Conservation (phyloP, 768 basidiomycete genomes). For the Tylopilus plumbeoviolaceoides region DNA sequence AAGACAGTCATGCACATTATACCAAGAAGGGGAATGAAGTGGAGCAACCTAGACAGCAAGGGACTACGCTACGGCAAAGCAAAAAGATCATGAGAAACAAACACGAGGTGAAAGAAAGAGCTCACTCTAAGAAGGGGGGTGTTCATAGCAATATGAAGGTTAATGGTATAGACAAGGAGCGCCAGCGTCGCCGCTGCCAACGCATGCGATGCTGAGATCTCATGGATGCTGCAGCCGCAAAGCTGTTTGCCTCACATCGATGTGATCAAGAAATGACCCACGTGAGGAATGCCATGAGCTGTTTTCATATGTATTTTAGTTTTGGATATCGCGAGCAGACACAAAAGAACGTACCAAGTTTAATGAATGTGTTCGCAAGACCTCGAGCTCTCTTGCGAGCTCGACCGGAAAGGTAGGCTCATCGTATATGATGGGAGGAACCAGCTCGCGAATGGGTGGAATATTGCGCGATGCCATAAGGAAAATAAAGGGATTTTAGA, state of each 20-base stretch:
- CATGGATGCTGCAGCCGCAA: slow-evolving; percentile 17
- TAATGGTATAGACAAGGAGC: slow-evolving; percentile 29
- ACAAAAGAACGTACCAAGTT: slow-evolving; percentile 14
- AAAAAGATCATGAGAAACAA: background rate
- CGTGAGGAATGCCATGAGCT: slow-evolving; percentile 30
- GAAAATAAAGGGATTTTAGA: background rate
- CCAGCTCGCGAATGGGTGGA: background rate
- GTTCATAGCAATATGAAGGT: slow-evolving; percentile 21
- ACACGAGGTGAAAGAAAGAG: background rate
- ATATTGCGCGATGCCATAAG: slow-evolving; percentile 9
- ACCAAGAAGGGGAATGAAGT: slow-evolving; percentile 26
- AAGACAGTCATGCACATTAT: slow-evolving; percentile 19
- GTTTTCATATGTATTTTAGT: background rate
- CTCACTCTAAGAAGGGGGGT: slow-evolving; percentile 18
- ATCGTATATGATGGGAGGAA: background rate
- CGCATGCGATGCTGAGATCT: slow-evolving; percentile 15
- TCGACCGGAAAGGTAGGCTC: slow-evolving; percentile 10
- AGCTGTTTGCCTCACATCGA: background rate
- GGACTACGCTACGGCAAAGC: slow-evolving; percentile 9
- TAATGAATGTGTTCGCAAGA: slow-evolving; percentile 20
- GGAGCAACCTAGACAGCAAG: slow-evolving; percentile 16
- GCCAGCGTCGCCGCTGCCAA: slow-evolving; percentile 21
- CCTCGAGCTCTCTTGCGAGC: slow-evolving; percentile 18
- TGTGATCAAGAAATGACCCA: slow-evolving; percentile 6
- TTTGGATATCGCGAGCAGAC: background rate